Base-by-base conservation (phyloP, 2,329 filamentous ascomycete genomes). In the Cadophora luteo-olivacea region DNA sequence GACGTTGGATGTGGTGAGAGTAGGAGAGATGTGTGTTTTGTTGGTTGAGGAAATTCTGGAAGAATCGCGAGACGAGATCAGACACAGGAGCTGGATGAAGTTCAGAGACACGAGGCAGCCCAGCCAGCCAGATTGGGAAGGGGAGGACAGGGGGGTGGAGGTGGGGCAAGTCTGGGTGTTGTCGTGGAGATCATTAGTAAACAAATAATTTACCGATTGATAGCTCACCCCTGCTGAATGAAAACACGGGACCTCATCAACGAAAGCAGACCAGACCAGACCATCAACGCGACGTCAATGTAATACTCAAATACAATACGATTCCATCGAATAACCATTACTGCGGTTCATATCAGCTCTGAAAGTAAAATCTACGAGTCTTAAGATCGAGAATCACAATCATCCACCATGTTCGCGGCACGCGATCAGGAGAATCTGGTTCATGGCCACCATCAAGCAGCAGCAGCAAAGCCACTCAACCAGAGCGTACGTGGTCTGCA, bases 371-470 rank as follows among this genome's bases (percentile, higher is more conserved):
- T 38, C 25, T 4, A 22, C 33, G 22, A 48, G 32, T 22, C 33
- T 32, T 41, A 19, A 4, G 41, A 41, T 55, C 48, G 45, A 64
- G 29, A 38, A 16, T 55, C 33, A 45, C 22, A 29, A 72, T 66
- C 68, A 70, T 75, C 74, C 76, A 83, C 70, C 68, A 97, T 94
- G 93, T 84, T 93, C 78, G 92, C 92, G 69, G 85, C 91, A 36
- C 87, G 89, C 75, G 92, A 97, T 80, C 93, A 97, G 82, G 94
- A 97, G 81, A 97, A 97, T 81, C 82, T 93, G 79, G 87, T 93
- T 75, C 89, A 93, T 78, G 87, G 85, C 73, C 91, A 91, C 78
- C 92, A 94, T 78, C 86, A 89, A 69, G 87, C 84, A 61, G 89
- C 89, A 29, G 87, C 89, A 16, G 85, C 88, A 19, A 97, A 97